Conservation (phyloP, 768 basidiomycete genomes). For the Naganishia friedmannii region DNA sequence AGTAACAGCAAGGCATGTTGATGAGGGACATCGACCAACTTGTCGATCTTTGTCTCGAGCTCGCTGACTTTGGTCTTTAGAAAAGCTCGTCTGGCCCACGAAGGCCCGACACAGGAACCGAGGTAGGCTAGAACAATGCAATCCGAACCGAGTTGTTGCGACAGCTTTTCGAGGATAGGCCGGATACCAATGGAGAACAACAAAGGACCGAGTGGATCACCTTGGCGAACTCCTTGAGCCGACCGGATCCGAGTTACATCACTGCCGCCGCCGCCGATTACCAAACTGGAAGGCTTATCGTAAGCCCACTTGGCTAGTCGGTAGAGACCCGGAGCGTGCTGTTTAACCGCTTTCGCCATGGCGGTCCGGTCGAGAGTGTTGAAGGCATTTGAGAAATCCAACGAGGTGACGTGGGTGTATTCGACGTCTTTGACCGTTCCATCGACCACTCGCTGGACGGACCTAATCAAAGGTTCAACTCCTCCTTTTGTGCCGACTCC, state of each 20-base stretch:
- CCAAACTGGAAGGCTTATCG: conserved; percentile 10
- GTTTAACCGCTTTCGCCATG: conserved; percentile 16
- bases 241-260: conserved; percentile 3
- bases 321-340: conserved; percentile 32
- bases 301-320: conserved; percentile 26
- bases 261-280: not conserved
- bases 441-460: conserved; percentile 30
- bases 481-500: conserved; percentile 35
- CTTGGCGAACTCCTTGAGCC: conserved; percentile 39
- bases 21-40: too few species aligned
- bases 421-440: conserved; percentile 10
- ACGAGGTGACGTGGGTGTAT: conserved; percentile 29
- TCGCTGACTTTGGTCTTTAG: conserved; percentile 7
- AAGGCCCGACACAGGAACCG: conserved; percentile 10
- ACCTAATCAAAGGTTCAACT: conserved; percentile 31
- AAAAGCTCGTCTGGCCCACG: not conserved
- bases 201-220: conserved; percentile 37
- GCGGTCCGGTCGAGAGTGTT: conserved; percentile 25
- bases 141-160: conserved; percentile 25
- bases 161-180: conserved; percentile 27
- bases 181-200: conserved; percentile 35
- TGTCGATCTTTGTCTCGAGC: too few species aligned
- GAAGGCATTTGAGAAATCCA: conserved; percentile 42
- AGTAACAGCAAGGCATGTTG: too few species aligned
- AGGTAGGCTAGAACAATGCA: conserved; percentile 33